These are phyloP conservation scores for Hanseniaspora pseudoguilliermondii DNA, from an alignment of 805 yeast species.

Conservation along the genomic window DNA sequence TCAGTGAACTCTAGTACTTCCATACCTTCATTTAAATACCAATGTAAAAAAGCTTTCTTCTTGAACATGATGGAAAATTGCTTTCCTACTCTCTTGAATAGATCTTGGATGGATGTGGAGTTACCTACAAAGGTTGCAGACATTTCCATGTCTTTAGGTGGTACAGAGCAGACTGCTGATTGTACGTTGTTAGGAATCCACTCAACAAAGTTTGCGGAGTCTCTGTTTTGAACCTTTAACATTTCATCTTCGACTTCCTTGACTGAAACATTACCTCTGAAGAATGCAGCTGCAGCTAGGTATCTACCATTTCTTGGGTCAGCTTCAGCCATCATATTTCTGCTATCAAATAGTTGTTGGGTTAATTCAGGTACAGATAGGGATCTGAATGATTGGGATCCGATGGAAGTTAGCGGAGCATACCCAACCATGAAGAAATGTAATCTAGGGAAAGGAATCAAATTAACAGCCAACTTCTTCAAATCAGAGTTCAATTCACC, in stretches of 20 bases:
- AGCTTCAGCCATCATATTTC: slow-evolving; percentile 91
- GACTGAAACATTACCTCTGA: slow-evolving; percentile 83
- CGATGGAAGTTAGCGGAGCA: slow-evolving; percentile 77
- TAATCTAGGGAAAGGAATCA: slow-evolving; percentile 89
- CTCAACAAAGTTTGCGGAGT: slow-evolving; percentile 75
- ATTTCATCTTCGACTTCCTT: slow-evolving; percentile 93
- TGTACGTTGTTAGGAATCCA: slow-evolving; percentile 96
- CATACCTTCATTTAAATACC: slow-evolving; percentile 95
- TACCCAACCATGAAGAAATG: slow-evolving; percentile 93
- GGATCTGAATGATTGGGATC: slow-evolving; percentile 70
- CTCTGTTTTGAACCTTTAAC: slow-evolving; percentile 69
- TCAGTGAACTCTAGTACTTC: slow-evolving; percentile 88
- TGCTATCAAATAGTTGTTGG: slow-evolving; percentile 84
- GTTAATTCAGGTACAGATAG: slow-evolving; percentile 83
- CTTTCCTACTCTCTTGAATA: slow-evolving; percentile 77
- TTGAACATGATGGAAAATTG: slow-evolving; percentile 88
- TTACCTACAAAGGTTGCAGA: slow-evolving; percentile 88
- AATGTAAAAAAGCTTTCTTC: slow-evolving; percentile 89
- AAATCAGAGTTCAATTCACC: slow-evolving; percentile 89
- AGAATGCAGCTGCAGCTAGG: slow-evolving; percentile 85
- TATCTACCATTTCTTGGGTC: slow-evolving; percentile 86
- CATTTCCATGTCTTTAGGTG: slow-evolving; percentile 76
- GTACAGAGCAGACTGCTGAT: slow-evolving; percentile 83
- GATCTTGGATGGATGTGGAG: slow-evolving; percentile 83
- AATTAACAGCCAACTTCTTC: slow-evolving; percentile 84